Conservation (phyloP, 768 basidiomycete species). For the Botryobasidium botryosum region DNA sequence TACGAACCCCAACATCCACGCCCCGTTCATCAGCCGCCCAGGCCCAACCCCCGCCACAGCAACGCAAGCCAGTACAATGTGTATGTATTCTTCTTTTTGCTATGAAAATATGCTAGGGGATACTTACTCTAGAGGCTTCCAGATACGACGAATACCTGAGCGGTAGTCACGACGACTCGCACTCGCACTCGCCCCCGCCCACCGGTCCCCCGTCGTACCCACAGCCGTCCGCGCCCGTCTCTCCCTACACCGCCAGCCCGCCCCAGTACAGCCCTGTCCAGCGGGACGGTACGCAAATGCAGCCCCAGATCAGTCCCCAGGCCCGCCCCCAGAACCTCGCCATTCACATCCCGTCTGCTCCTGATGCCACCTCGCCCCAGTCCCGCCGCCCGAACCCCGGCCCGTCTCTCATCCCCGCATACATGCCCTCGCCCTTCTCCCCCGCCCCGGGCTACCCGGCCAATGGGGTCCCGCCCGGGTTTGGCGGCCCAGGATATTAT, state of each 20-base stretch:
- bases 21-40: not conserved
- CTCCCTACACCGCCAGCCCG: slow-evolving; percentile 2
- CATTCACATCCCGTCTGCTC: no score
- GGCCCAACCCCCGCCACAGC: slow-evolving; percentile 1
- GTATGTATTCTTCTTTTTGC: slow-evolving; percentile 2
- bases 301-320: not conserved
- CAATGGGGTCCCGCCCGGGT: not conserved
- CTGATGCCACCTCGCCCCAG: slow-evolving; percentile 2
- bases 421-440: slow-evolving; percentile 3
- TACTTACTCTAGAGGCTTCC: not conserved
- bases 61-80: slow-evolving; percentile 10
- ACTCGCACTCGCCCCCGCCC: not conserved
- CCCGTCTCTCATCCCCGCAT: slow-evolving; percentile 2
- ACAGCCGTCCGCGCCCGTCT: not conserved
- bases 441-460: not conserved
- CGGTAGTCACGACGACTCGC: not conserved
- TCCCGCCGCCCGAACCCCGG: not conserved
- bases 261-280: not conserved
- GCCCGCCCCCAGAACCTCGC: no score
- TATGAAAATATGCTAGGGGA: no score
- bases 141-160: slow-evolving; percentile 1
- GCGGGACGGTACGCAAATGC: not conserved
- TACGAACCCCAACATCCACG: not conserved
- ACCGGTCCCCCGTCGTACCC: slow-evolving; percentile 1
- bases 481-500: not conserved